phyloP scores from a whole-genome alignment of 2,329 filamentous ascomycete species.

The Colletotrichum sp. region DNA sequence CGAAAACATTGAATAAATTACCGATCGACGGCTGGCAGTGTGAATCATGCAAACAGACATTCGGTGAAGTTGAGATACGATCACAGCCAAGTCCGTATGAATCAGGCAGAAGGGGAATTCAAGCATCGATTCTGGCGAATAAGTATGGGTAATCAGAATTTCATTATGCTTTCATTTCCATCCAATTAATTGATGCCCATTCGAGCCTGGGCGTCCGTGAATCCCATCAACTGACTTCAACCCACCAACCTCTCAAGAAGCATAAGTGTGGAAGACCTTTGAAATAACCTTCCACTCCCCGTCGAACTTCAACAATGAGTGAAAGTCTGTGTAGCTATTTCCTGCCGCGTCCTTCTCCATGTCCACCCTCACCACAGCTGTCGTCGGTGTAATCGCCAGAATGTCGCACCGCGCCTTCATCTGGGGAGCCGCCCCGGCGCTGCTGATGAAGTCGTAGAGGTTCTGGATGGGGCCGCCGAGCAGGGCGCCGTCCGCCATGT shows the following conservation, averaged over 20 bases:
- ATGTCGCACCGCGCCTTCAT: slow-evolving; percentile 16
- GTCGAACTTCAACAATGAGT: slow-evolving; percentile 21
- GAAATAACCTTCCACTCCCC: slow-evolving; percentile 17
- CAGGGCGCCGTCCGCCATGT: not conserved
- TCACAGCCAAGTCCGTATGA: too few relatives aligned
- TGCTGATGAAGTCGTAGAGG: not conserved
- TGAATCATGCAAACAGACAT: too few relatives aligned
- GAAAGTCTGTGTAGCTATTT: slow-evolving; percentile 16
- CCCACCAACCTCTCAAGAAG: not conserved
- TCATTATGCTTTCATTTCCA: not conserved
- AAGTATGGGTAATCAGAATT: too few relatives aligned
- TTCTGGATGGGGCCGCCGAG: not conserved
- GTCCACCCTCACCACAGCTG: slow-evolving; percentile 20
- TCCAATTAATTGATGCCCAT: not conserved
- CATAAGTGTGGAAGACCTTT: slow-evolving; percentile 24
- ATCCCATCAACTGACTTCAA: not conserved
- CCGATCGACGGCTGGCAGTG: too few relatives aligned
- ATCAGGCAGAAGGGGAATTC: too few relatives aligned
- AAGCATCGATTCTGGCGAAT: too few relatives aligned
- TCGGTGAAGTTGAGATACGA: too few relatives aligned
- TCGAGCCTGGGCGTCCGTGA: rapidly evolving
- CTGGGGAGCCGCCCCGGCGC: not conserved
- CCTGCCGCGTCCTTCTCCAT: slow-evolving; percentile 17
- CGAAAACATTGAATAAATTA: too few relatives aligned
- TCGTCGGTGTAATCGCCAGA: slow-evolving; percentile 22